A percentile compares a stretch with the other conserved stretches of the same genome.
These are phyloP conservation scores for Erythrophleum ivorense DNA, from an alignment of 331 rosid species.

Conservation along the genomic window DNA sequence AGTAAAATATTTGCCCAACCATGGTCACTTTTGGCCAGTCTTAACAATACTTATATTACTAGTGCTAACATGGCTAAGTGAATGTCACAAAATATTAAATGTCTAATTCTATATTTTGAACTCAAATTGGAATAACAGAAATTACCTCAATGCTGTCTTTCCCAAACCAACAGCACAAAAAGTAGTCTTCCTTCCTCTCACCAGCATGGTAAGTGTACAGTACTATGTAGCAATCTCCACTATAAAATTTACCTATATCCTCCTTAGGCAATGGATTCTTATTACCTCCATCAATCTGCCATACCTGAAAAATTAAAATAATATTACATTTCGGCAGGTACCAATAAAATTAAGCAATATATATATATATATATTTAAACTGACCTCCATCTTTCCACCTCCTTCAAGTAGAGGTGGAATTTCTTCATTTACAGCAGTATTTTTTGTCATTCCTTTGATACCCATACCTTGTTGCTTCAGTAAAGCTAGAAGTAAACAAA, in stretches of 20 bases:
- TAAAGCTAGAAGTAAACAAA: slow-evolving; percentile 64
- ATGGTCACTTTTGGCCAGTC: background rate
- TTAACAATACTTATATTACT: background rate
- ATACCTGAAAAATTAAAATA: slow-evolving; percentile 60
- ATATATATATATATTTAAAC: background rate
- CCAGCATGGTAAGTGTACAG: slow-evolving; percentile 83
- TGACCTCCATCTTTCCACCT: slow-evolving; percentile 95
- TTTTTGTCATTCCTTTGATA: slow-evolving; percentile 79
- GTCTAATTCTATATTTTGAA: background rate
- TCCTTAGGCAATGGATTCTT: slow-evolving; percentile 72
- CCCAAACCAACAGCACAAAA: slow-evolving; percentile 93
- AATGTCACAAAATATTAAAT: slow-evolving; percentile 3
- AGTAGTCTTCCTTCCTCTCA: slow-evolving; percentile 93
- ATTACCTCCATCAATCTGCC: slow-evolving; percentile 70
- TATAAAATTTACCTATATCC: slow-evolving; percentile 81
- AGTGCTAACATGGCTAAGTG: too few species aligned
- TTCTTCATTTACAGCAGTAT: slow-evolving; percentile 75
- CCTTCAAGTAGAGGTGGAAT: slow-evolving; percentile 95
- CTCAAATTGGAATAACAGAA: slow-evolving; percentile 22
- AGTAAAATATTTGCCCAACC: background rate
- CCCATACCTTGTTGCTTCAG: slow-evolving; percentile 97
- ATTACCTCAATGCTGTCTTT: slow-evolving; percentile 87
- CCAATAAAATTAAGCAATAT: slow-evolving; percentile 17
- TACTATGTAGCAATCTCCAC: slow-evolving; percentile 88
- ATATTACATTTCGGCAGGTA: slow-evolving; percentile 3